Evolutionary conservation across 805 yeast genomes (phyloP).

Genomic region (Candida ortonii): DNA sequence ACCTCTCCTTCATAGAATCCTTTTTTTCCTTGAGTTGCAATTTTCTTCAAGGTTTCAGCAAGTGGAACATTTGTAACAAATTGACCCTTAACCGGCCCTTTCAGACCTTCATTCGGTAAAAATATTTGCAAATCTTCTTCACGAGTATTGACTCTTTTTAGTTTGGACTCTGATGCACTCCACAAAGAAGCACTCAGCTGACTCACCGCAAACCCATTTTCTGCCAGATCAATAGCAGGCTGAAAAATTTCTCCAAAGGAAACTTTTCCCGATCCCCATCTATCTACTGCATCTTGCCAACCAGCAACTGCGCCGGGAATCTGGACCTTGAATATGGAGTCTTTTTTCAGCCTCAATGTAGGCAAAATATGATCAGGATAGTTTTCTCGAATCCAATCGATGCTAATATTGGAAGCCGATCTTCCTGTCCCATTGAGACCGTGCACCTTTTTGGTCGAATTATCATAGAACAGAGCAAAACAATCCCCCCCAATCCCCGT

Average conservation of each 20-base stretch:
- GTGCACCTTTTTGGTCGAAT: conserved; percentile 45
- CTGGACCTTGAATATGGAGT: conserved; percentile 57
- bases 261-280: conserved; percentile 73
- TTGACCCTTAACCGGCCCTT: conserved; percentile 60
- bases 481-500: conserved; percentile 71
- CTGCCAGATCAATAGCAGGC: conserved; percentile 70
- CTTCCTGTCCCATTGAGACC: conserved; percentile 80
- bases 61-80: conserved; percentile 48
- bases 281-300: conserved; percentile 66
- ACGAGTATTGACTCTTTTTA: conserved; percentile 36
- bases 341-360: conserved; percentile 44
- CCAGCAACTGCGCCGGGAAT: conserved; percentile 84
- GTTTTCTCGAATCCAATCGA: conserved; percentile 45
- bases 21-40: conserved; percentile 56
- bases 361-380: conserved; percentile 42
- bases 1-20: conserved; percentile 72
- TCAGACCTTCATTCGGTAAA: conserved; percentile 33
- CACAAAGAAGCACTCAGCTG: conserved; percentile 54
- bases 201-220: conserved; percentile 62
- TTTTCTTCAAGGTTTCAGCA: conserved; percentile 49
- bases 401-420: conserved; percentile 48
- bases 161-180: conserved; percentile 38
- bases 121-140: conserved; percentile 31
- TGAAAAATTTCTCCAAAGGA: conserved; percentile 53
- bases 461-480: conserved; percentile 59